These are phyloP conservation scores for Strigomonas culicis DNA, from an alignment of 208 protist species.

Conservation along the genomic window DNA sequence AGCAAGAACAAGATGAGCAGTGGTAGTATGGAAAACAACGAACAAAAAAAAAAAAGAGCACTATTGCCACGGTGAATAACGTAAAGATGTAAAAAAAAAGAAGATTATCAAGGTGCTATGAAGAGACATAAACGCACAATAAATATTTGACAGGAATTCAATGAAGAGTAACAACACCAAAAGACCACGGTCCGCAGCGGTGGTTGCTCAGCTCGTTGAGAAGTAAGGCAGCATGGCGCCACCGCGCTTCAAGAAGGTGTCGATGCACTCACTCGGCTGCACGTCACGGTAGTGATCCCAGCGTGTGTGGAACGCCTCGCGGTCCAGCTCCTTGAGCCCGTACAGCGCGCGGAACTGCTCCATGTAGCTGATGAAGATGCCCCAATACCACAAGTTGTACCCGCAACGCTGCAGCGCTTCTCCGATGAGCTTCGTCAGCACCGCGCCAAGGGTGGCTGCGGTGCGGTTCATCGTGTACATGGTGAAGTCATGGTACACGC, in stretches of 20 bases:
- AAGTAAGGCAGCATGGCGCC: slow-evolving; percentile 44
- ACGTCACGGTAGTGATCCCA: slow-evolving; percentile 39
- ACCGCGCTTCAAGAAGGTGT: slow-evolving; percentile 32
- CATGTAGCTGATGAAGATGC: slow-evolving; percentile 65
- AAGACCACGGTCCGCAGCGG: background rate
- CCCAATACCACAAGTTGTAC: slow-evolving; percentile 84
- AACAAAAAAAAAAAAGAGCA: slow-evolving; percentile 1
- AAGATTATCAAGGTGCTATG: slow-evolving; percentile 11
- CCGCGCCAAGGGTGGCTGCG: slow-evolving; percentile 36
- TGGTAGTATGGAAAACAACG: background rate
- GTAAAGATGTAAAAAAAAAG: background rate
- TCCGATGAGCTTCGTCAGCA: slow-evolving; percentile 61
- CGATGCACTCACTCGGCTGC: slow-evolving; percentile 22
- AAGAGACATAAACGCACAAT: slow-evolving; percentile 8
- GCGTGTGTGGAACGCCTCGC: slow-evolving; percentile 37
- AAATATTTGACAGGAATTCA: slow-evolving; percentile 1
- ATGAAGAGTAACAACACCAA: background rate
- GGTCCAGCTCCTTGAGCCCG: slow-evolving; percentile 30
- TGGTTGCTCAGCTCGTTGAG: background rate
- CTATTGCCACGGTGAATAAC: background rate
- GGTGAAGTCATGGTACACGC: slow-evolving; percentile 73
- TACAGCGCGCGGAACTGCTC: slow-evolving; percentile 44
- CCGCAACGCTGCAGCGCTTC: slow-evolving; percentile 69
- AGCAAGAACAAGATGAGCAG: background rate
- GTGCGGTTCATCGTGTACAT: slow-evolving; percentile 56